Base-by-base conservation (phyloP, 1,284 basidiomycete species). In the Malassezia slooffiae region DNA sequence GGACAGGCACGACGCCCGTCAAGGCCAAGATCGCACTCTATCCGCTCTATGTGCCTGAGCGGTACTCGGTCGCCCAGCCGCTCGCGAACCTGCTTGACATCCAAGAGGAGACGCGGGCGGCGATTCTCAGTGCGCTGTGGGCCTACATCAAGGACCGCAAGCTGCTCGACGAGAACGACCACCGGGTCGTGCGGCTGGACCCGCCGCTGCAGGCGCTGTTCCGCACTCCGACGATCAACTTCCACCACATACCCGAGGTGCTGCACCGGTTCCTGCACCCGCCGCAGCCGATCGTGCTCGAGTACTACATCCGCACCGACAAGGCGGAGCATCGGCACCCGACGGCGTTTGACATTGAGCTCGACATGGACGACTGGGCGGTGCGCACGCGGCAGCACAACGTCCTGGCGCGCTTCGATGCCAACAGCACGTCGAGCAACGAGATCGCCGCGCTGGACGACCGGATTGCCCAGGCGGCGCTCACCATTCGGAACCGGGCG, bases 91-190 rank as follows among this genome's bases (percentile, higher is more conserved):
- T 91, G 22, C 74, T 96, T 29, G 82, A 80, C 17, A 75, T 91
- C 58, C 82, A 82, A 52, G 85, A 95, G 67, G 88, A 86, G 28
- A 88, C 85, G 28, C 77, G 86, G 19, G 74, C 82, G 10, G 85
- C 82, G 10, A 78, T 87, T 15, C 77, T 95, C 29, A 80, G 85
- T 46, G 79, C 84, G 0, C 70, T 96, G 9, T 96, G 90, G 90
- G 84, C 82, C 59, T 89, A 93, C 59, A 83, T 95, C 72, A 91
- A 91, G 70, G 73, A 82, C 15, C 76, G 84, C 50, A 80, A 81
- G 17, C 75, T 96, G 15, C 85, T 93, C 70, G 88, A 95, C 70
- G 89, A 90, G 64, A 79, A 81, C 0, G 88, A 96, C 70, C 77
- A 82, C 43, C 79, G 83, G 34, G 72, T 81, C 41, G 79, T 96